A percentile compares a stretch with the other conserved stretches of the same genome.
These are phyloP conservation scores for Chlorella variabilis DNA, from an alignment of 163 green algal species.

Conservation along the genomic window DNA sequence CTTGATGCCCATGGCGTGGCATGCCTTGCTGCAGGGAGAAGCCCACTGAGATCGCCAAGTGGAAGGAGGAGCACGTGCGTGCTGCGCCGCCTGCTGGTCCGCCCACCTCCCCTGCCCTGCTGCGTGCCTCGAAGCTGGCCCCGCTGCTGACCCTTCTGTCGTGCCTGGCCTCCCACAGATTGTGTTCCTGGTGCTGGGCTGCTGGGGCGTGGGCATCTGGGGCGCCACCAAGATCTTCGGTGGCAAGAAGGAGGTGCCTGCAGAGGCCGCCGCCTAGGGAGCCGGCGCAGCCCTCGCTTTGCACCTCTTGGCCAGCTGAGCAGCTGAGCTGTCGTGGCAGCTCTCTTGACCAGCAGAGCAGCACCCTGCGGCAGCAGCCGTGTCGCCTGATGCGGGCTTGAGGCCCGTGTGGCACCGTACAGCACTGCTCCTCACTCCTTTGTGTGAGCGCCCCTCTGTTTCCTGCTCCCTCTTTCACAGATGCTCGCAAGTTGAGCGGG, in stretches of 20 bases:
- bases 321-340: too few relatives aligned
- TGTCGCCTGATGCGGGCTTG: too few relatives aligned
- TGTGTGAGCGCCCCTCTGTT: too few relatives aligned
- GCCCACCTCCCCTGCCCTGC: not conserved
- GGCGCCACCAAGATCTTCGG: conserved; percentile 65
- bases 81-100: not conserved
- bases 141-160: not conserved
- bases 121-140: not conserved
- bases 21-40: conserved; percentile 31
- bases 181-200: conserved; percentile 63
- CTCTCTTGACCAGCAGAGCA: too few relatives aligned
- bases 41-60: conserved; percentile 50
- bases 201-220: conserved; percentile 62
- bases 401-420: too few relatives aligned
- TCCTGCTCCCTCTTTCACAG: too few relatives aligned
- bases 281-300: too few relatives aligned
- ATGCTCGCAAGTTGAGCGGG: too few relatives aligned
- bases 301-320: too few relatives aligned
- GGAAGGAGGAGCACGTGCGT: conserved; percentile 67
- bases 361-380: not conserved
- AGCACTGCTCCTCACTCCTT: too few relatives aligned
- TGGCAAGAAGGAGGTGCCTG: conserved; percentile 60
- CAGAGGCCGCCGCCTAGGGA: not conserved
- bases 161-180: conserved; percentile 43
- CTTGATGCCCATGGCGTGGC: too few relatives aligned